Base-by-base conservation (phyloP, 1,284 basidiomycete species). In the Ustilago hordei region DNA sequence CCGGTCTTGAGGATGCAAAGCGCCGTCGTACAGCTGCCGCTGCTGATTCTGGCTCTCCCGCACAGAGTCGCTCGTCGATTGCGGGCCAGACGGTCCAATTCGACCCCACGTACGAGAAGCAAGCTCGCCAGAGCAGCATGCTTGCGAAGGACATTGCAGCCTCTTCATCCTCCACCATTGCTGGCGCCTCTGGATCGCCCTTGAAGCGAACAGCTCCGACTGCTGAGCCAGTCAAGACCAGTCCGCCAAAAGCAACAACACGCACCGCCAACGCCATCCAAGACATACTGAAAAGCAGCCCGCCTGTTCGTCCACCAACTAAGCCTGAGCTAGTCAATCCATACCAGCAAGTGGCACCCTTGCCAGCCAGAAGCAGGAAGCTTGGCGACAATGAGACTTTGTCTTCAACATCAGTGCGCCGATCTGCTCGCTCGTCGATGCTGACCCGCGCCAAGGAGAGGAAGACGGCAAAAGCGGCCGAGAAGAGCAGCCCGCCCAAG, bases 311-410 rank as follows among this genome's bases (percentile, higher is more conserved):
- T 13, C 56, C 71, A 4, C 68, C 81, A 13, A 60, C 75, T 13
- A 73, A 79, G 55, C 74, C 81, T 4, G 82, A 83, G 65, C 73
- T 83, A 15, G 64, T 83, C 60, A 83, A 83, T 39, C 82, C 82
- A 1, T 83, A 83, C 66, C 79, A 83, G 55, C 54, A 62, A n/a
- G 60, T 71, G n/a, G 69, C 77, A 17, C 60, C 64, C 0, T 41
- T 78, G 52, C 19, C 62, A 28, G 41, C 58, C 32, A 59, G 69
- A 55, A 55, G 60, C 63, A 68, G 67, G 55, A 48, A 64, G 39
- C n/a, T 48, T 12, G 28, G 34, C 5, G 60, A 53, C 4, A 54
- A 32, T 6, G 73, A 62, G 13, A 45, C 45, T 0, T 15, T 34
- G 4, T 36, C 59, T 4, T 23, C 54, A 9, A 48, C 58, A 3